A percentile compares a stretch with the other conserved stretches of the same genome.
Conservation (phyloP, 1,139 yeast species). For the Yamadazyma blattariae region DNA sequence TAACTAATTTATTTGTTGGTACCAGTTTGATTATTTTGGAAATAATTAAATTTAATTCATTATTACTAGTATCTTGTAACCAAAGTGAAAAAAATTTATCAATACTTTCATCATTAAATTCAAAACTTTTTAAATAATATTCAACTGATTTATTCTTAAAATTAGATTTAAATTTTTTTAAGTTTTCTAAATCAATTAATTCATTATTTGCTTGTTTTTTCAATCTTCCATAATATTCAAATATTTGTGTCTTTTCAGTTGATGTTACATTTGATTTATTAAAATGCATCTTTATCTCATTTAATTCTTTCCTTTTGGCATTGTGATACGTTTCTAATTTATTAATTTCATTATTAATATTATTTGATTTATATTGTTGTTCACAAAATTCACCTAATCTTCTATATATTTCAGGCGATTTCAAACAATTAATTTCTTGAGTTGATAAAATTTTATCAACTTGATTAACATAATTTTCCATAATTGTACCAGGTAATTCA, state of each 20-base stretch:
- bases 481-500: constrained; percentile 58
- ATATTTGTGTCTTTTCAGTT: constrained; percentile 49
- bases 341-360: constrained; percentile 42
- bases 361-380: constrained; percentile 50
- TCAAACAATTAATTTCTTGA: background rate
- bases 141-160: constrained; percentile 58
- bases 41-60: constrained; percentile 33
- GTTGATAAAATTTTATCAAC: constrained; percentile 19
- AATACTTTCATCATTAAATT: constrained; percentile 54
- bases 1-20: constrained; percentile 61
- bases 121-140: constrained; percentile 57
- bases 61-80: constrained; percentile 59
- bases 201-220: constrained; percentile 51
- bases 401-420: constrained; percentile 6
- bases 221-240: constrained; percentile 47
- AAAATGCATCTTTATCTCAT: constrained; percentile 45
- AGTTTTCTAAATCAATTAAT: constrained; percentile 37
- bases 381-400: constrained; percentile 74
- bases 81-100: constrained; percentile 86
- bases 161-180: constrained; percentile 32
- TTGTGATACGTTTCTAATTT: constrained; percentile 37
- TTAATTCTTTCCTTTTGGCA: constrained; percentile 43
- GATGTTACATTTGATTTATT: constrained; percentile 36
- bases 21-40: constrained; percentile 33
- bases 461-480: constrained; percentile 53